These are phyloP conservation scores for Oryza glaberrima DNA, from an alignment of 176 grass and related monocot genomes.

Conservation along the genomic window DNA sequence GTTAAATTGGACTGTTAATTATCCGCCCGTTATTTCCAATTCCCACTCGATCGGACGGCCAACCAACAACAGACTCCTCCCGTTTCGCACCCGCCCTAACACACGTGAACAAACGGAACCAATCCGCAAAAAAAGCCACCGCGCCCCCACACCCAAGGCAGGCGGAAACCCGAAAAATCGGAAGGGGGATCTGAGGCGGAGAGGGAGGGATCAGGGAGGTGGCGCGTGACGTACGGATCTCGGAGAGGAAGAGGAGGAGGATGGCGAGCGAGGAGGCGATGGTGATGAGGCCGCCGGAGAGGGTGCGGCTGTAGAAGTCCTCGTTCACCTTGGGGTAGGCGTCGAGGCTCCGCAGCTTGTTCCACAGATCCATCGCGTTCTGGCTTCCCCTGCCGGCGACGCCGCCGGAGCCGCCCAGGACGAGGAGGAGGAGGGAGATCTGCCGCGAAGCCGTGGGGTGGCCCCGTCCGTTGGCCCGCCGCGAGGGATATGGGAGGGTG, in stretches of 20 bases:
- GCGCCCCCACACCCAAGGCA: not conserved
- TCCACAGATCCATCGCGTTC: conserved; percentile 77
- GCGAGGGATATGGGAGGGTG: conserved; percentile 40
- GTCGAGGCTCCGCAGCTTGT: conserved; percentile 84
- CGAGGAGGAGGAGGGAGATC: conserved; percentile 53
- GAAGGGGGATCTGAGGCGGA: conserved; percentile 8
- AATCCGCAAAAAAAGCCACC: not conserved
- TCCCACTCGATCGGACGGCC: not conserved
- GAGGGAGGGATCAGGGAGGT: conserved; percentile 28
- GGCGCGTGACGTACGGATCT: conserved; percentile 77
- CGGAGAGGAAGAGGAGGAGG: conserved; percentile 90
- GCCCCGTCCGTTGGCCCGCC: conserved; percentile 4
- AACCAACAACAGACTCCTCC: not conserved
- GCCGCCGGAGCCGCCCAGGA: conserved; percentile 35
- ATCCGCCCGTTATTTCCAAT: conserved; percentile 2
- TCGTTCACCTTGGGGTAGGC: conserved; percentile 99
- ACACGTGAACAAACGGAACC: not conserved
- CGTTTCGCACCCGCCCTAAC: conserved; percentile 5
- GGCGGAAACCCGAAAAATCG: not conserved
- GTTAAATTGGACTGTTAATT: not conserved
- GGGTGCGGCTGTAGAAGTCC: conserved; percentile 98
- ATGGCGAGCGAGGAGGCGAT: conserved; percentile 83
- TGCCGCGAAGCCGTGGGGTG: conserved; percentile 33
- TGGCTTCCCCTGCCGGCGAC: conserved; percentile 26
- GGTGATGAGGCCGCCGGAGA: conserved; percentile 97